These are phyloP conservation scores for Edaphochlamys debaryana DNA, from an alignment of 139 green algal genomes.

Conservation along the genomic window DNA sequence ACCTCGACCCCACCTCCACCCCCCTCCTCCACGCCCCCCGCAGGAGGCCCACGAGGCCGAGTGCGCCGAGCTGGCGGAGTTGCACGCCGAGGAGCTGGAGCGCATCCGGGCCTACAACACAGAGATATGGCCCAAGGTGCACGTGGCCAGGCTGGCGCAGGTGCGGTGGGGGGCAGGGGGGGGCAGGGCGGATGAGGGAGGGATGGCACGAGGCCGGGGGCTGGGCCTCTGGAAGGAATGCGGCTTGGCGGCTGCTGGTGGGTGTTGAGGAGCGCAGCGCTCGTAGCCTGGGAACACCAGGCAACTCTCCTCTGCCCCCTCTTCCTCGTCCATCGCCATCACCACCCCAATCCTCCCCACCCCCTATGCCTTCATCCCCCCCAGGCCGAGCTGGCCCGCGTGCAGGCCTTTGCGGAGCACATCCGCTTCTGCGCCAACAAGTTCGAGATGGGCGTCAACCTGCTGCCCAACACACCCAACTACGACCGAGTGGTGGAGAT, in stretches of 20 bases:
- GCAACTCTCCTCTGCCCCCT: too few species aligned
- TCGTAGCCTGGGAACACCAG: too few species aligned
- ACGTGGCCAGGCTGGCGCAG: constrained; percentile 49
- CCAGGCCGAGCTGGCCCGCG: constrained; percentile 48
- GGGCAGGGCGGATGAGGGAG: neutral
- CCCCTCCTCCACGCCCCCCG: too few species aligned
- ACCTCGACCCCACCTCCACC: neutral
- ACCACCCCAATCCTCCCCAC: too few species aligned
- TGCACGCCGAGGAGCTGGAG: constrained; percentile 24
- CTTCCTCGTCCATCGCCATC: neutral
- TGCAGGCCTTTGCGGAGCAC: constrained; percentile 70
- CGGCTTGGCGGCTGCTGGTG: too few species aligned
- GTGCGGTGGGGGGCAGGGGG: neutral
- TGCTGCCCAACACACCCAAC: constrained; percentile 67
- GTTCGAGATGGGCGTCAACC: constrained; percentile 71
- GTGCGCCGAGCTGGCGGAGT: constrained; percentile 34
- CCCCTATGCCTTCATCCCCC: neutral
- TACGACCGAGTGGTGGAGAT: constrained; percentile 78
- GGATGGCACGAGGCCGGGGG: neutral
- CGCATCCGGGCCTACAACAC: constrained; percentile 37
- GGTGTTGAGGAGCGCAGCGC: too few species aligned
- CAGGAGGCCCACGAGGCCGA: constrained; percentile 31
- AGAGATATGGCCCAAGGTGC: constrained; percentile 56
- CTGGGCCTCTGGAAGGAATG: too few species aligned
- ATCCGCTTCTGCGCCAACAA: constrained; percentile 67